Evolutionary conservation across 2,329 filamentous ascomycete species (phyloP).

Genomic region (Trichoderma sp.): DNA sequence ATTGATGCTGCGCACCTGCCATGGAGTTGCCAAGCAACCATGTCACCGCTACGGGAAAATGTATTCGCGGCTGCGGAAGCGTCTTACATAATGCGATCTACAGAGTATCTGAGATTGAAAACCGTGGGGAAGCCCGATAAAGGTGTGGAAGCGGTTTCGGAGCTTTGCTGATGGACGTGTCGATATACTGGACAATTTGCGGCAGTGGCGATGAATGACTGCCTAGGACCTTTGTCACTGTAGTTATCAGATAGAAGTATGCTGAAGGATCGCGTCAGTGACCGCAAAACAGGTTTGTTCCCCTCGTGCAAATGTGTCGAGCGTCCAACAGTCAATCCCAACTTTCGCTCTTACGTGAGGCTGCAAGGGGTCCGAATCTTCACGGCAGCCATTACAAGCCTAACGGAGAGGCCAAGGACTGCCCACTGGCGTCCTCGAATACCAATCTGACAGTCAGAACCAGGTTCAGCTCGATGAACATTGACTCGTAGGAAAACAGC

Average conservation of each 20-base stretch:
- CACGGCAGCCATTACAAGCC: not conserved
- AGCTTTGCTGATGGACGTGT: slow-evolving; percentile 1
- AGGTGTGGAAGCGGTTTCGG: slow-evolving; percentile 16
- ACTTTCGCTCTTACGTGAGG: slow-evolving; percentile 21
- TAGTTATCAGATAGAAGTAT: not conserved
- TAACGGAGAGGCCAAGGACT: not conserved
- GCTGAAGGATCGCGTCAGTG: not conserved
- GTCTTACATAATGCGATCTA: slow-evolving; percentile 13
- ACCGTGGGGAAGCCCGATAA: not conserved
- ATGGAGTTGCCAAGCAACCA: not conserved
- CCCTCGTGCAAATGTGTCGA: not conserved
- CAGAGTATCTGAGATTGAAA: not conserved
- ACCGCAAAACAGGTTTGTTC: not conserved
- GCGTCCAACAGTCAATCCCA: no score
- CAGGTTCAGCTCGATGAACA: no score
- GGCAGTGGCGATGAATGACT: not conserved
- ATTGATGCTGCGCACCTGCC: not conserved
- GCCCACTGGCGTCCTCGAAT: not conserved
- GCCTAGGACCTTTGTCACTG: not conserved
- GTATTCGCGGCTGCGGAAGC: not conserved
- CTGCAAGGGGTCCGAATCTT: not conserved
- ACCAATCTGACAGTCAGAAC: not conserved
- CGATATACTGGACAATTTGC: not conserved
- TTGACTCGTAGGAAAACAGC: no score
- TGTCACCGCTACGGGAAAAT: slow-evolving; percentile 13